Base-by-base conservation (phyloP, 768 basidiomycete species). In the Psilocybe tampanensis region DNA sequence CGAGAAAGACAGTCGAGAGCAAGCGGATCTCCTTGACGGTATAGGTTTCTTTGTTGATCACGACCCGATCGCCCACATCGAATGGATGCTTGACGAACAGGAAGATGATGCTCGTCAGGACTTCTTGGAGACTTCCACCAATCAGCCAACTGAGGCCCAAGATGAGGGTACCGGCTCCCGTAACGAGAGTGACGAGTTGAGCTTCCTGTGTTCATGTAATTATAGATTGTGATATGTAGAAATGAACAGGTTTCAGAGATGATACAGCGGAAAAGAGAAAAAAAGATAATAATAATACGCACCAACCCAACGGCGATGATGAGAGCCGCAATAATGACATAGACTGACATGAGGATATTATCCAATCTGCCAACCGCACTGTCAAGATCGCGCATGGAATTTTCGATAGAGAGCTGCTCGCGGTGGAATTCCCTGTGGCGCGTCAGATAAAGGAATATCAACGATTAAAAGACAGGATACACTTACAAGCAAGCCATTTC, bases 11-110 rank as follows among this genome's bases (percentile, higher is more conserved):
- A 8, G 89, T 92, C 54, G 85, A 90, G 54, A 95, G 80, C 26
- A 97, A 80, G 24, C 88, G 81, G 70, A 97, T 95, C 71, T 95
- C 92, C 67, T 90, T 91, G 58, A 96, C 92, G 0, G 89, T 90
- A 68, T 90, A 94, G 8, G 67, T 75, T 32, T 79, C 74, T 23
- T 76, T 77, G 52, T 76, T 72, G 44, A 88, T 59, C 49, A 72
- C 74, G 48, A 95, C 80, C 44, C 88, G 74, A 72, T 94, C 92
- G 22, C 89, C 89, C 22, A 92, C 90, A 70, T 92, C 90, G 76
- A 87, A 90, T 0, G 88, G 89, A 66, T 90, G 88, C 65, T 92
- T 92, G 70, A 94, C 80, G 73, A 95, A 95, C 24, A 97, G 78
- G 81, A 97, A 95, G 66, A 95, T 94, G 69, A 94, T 92, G 56